Evolutionary conservation across 495 filamentous ascomycete species (phyloP).

Genomic region (Penicillium canescens): DNA sequence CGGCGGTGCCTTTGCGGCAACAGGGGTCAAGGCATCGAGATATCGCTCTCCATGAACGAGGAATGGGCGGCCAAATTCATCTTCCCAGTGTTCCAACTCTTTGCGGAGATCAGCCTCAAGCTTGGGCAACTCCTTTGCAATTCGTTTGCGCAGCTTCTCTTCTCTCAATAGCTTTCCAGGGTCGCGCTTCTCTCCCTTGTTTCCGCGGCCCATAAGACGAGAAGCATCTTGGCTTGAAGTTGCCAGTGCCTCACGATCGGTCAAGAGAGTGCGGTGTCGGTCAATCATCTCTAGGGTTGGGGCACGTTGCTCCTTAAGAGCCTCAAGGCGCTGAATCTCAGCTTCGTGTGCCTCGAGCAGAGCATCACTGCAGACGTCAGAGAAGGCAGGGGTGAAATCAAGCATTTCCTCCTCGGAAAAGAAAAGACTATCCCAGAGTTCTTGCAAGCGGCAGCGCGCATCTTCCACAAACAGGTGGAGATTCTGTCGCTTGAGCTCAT

Average conservation of each 20-base stretch:
- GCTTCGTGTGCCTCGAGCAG: conserved; percentile 86
- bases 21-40: conserved; percentile 70
- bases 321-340: conserved; percentile 80
- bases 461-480: conserved; percentile 95
- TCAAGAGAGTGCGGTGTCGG: conserved; percentile 77
- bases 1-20: conserved; percentile 61
- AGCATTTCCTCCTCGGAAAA: conserved; percentile 98
- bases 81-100: conserved; percentile 83
- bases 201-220: conserved; percentile 81
- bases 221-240: conserved; percentile 91
- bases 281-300: conserved; percentile 82
- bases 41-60: conserved; percentile 90
- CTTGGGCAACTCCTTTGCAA: conserved; percentile 93
- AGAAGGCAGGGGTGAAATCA: conserved; percentile 93
- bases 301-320: conserved; percentile 81
- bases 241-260: conserved; percentile 85
- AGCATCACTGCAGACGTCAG: conserved; percentile 78
- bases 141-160: conserved; percentile 97
- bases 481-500: conserved; percentile 92
- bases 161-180: conserved; percentile 92
- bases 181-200: conserved; percentile 88
- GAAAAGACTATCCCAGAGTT: conserved; percentile 91
- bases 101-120: conserved; percentile 80
- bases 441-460: conserved; percentile 82
- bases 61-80: conserved; percentile 91